Evolutionary conservation across 495 filamentous ascomycete genomes (phyloP), one percentile per base, ranked within the genome.

Genomic region (Talaromyces thailandensis): DNA sequence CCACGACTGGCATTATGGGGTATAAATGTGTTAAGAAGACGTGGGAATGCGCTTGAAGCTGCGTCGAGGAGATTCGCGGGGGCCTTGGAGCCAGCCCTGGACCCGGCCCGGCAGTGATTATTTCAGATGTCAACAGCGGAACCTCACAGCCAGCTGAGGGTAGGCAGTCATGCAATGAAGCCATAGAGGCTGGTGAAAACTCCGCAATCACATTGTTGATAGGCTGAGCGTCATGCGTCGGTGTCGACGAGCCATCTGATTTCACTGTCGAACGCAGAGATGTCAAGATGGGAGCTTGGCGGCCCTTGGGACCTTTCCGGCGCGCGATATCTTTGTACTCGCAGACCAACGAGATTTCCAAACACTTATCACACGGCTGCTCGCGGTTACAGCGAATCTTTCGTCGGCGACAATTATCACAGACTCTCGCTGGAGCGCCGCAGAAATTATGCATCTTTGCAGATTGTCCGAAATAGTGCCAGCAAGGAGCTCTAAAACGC

Each of bases 381-480:
- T 56, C 14, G 25, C 53, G 53, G 18, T 56, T 56, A 56, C 53
- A 56, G 53, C 53, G 53, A 26, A 56, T 56, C 26, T 56, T 56
- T 28, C 53, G 53, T 52, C n/a, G 48, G 11, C 48, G 48, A 52
- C 48, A 52, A 24, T 52, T 52, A n/a, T 52, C 48, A 52, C 53
- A 56, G 26, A 24, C 53, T 24, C 53, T 56, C 53, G 7, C 12
- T 56, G 53, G 53, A 21, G n/a, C 14, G 1, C 23, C 11, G 26
- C 26, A n/a, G 25, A 56, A 4, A 43, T 16, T 26, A 24, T 56
- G 21, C 53, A 56, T 56, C 21, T 56, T 31, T 24, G 25, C 9
- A 56, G 26, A 56, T 56, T 56, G 53, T 18, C 53, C 53, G 53
- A 56, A 56, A 56, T 56, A 24, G 18, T 8, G 53, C 53, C 53